These are phyloP conservation scores for Vachellia collinsii DNA, from an alignment of 306 rosid genomes.

Conservation along the genomic window DNA sequence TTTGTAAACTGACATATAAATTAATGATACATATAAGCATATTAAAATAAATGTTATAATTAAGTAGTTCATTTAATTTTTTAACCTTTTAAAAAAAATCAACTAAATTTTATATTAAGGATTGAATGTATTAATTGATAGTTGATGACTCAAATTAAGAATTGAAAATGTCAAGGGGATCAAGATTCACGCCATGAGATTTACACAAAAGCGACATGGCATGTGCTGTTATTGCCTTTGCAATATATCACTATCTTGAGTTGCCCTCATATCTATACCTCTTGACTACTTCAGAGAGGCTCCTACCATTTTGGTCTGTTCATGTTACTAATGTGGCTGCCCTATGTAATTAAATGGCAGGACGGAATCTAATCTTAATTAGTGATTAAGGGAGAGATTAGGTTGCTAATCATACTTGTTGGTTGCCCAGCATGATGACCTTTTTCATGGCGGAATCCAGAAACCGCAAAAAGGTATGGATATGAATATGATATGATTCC, in stretches of 20 bases:
- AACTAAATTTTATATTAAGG: no score
- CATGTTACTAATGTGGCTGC: background rate
- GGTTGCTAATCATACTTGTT: background rate
- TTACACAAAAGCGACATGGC: background rate
- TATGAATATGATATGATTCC: no score
- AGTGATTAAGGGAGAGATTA: background rate
- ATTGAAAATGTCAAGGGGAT: background rate
- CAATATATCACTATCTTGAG: background rate
- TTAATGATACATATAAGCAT: no score
- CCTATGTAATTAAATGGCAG: background rate
- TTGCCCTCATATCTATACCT: background rate
- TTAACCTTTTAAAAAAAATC: no score
- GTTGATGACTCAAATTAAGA: background rate
- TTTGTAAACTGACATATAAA: no score
- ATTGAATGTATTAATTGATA: background rate
- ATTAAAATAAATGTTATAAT: no score
- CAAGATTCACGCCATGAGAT: background rate
- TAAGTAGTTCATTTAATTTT: no score
- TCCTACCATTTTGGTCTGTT: background rate
- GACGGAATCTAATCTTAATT: background rate
- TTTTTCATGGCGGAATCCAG: background rate
- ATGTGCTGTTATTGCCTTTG: background rate
- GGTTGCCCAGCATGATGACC: background rate
- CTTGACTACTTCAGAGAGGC: background rate
- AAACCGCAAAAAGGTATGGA: no score